Conservation (phyloP, 805 yeast genomes). For the Myxozyma neglecta region DNA sequence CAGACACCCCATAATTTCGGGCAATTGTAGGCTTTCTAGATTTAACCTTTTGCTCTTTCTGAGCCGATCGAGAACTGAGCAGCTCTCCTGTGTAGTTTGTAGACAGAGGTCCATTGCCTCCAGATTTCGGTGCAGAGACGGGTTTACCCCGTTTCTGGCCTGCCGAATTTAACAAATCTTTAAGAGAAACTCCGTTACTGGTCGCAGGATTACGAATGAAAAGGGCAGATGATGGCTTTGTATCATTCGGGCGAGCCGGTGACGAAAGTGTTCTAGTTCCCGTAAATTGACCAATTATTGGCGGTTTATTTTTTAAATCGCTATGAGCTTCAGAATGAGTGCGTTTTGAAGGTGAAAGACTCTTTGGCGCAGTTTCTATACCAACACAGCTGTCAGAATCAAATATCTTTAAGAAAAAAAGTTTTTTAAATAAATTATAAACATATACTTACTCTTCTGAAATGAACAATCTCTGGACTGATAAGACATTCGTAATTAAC, state of each 20-base stretch:
- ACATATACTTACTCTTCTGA: no score
- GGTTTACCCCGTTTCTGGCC: neutral
- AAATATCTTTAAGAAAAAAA: no score
- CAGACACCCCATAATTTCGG: neutral
- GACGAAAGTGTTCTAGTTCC: neutral
- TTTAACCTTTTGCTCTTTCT: neutral
- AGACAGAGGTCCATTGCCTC: neutral
- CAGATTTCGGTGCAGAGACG: neutral
- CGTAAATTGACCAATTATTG: neutral
- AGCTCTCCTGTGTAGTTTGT: neutral
- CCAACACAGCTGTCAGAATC: no score
- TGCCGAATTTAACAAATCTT: neutral
- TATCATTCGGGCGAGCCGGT: neutral
- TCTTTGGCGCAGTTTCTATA: neutral
- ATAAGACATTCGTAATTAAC: no score
- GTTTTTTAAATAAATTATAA: no score
- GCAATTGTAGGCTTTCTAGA: neutral
- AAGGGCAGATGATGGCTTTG: neutral
- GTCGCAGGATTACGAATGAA: neutral
- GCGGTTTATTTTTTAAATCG: neutral
- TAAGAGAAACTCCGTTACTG: neutral
- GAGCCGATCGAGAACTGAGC: neutral
- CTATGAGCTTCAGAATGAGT: neutral
- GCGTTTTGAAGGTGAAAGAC: conserved; percentile 2
- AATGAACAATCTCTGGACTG: no score